A percentile compares a stretch with the other conserved stretches of the same genome.
phyloP scores from a whole-genome alignment of 2,329 filamentous ascomycete genomes.

The Epicoccum sorghinum region DNA sequence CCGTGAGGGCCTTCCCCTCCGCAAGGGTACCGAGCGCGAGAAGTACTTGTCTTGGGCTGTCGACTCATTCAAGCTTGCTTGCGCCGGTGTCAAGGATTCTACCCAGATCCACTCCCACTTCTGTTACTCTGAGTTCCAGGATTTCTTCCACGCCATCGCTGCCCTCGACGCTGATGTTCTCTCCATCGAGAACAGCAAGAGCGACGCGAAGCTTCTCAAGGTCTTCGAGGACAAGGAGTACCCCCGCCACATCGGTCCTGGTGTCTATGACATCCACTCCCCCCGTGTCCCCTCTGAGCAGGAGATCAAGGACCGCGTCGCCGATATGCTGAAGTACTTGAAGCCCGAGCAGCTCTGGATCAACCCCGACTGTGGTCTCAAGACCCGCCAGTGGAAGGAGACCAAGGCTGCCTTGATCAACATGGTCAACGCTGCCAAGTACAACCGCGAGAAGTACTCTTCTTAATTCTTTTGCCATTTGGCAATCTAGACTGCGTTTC shows the following conservation, averaged over 20 bases:
- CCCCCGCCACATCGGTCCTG: conserved; percentile 96
- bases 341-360: conserved; percentile 99
- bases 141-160: conserved; percentile 99
- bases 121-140: conserved; percentile 99
- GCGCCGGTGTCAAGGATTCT: conserved; percentile 88
- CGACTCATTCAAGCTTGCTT: conserved; percentile 95
- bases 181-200: conserved; percentile 99
- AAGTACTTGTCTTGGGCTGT: conserved; percentile 98
- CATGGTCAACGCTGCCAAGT: conserved; percentile 98
- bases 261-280: conserved; percentile 99
- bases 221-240: conserved; percentile 98
- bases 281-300: conserved; percentile 95
- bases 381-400: conserved; percentile 98
- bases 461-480: conserved; percentile 53
- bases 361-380: conserved; percentile 98
- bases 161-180: conserved; percentile 97
- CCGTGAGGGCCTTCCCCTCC: conserved; percentile 98
- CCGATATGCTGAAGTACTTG: conserved; percentile 95
- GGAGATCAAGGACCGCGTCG: conserved; percentile 97
- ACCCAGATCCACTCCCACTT: conserved; percentile 99
- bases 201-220: conserved; percentile 97
- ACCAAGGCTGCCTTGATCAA: conserved; percentile 95
- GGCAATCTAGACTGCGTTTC: conserved; percentile 35
- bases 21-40: conserved; percentile 90
- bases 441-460: conserved; percentile 88